phyloP scores from a whole-genome alignment of 768 basidiomycete species.

The Pleurotus djamor region DNA sequence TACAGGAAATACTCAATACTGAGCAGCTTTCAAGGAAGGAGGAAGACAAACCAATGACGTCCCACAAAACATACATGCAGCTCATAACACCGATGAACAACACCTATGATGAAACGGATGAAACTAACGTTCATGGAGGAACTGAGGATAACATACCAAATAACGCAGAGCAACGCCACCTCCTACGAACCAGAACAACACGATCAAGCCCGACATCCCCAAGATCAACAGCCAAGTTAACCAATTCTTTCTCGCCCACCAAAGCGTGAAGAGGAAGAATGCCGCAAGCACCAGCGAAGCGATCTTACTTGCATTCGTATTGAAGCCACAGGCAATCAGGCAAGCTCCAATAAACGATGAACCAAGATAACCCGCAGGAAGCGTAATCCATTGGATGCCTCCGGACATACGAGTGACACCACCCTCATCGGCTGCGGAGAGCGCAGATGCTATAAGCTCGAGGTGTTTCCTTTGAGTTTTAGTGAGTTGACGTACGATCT shows the following conservation, averaged over 20 bases:
- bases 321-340: slow-evolving; percentile 85
- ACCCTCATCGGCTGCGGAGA: slow-evolving; percentile 74
- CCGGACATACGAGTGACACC: slow-evolving; percentile 87
- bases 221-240: slow-evolving; percentile 81
- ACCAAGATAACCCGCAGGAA: slow-evolving; percentile 82
- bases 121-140: neutral
- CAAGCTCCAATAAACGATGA: slow-evolving; percentile 85
- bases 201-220: slow-evolving; percentile 76
- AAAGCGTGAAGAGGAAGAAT: slow-evolving; percentile 87
- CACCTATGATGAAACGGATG: slow-evolving; percentile 38
- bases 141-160: slow-evolving; percentile 43
- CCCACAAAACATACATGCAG: slow-evolving; percentile 86
- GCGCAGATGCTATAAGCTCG: neutral
- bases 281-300: slow-evolving; percentile 76
- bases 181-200: slow-evolving; percentile 83
- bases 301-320: slow-evolving; percentile 86
- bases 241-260: slow-evolving; percentile 81
- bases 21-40: neutral
- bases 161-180: slow-evolving; percentile 76
- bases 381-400: slow-evolving; percentile 76
- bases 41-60: slow-evolving; percentile 61
- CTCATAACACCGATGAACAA: slow-evolving; percentile 87
- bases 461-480: too few species aligned
- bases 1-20: slow-evolving; percentile 17
- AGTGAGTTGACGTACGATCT: slow-evolving; percentile 59